phyloP scores from a whole-genome alignment of 1,139 yeast genomes.

The Hyphopichia khmerensis region DNA sequence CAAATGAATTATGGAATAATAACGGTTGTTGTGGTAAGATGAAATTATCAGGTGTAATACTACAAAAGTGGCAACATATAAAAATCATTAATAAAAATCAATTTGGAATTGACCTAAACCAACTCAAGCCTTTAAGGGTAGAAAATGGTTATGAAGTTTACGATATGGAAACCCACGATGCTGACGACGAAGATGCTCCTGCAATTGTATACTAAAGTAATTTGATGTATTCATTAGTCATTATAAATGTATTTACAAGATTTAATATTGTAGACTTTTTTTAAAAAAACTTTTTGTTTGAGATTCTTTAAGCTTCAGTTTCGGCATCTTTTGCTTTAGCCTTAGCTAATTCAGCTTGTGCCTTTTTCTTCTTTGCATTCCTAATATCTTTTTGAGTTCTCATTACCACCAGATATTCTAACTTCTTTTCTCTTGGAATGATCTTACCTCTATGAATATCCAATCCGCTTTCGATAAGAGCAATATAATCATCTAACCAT shows the following conservation, averaged over 20 bases:
- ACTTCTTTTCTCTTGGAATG: constrained; percentile 15
- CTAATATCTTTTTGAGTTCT: not conserved
- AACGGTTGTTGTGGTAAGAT: constrained; percentile 19
- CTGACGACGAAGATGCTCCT: constrained; percentile 30
- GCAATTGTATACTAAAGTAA: constrained; percentile 18
- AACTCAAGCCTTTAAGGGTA: constrained; percentile 6
- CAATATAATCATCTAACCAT: constrained; percentile 25
- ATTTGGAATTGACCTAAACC: constrained; percentile 16
- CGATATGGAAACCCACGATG: constrained; percentile 19
- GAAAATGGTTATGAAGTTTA: constrained; percentile 24
- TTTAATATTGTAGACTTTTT: no score
- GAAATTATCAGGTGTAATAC: constrained; percentile 19
- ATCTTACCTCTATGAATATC: constrained; percentile 32
- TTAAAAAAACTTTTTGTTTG: no score
- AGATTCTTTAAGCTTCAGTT: no score
- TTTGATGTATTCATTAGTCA: not conserved
- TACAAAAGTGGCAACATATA: constrained; percentile 17
- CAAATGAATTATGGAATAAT: constrained; percentile 8
- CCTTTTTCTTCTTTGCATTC: not conserved
- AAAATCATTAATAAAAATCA: constrained; percentile 9
- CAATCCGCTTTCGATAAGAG: constrained; percentile 27
- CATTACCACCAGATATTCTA: not conserved
- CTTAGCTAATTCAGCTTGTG: constrained; percentile 3
- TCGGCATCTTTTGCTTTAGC: no score
- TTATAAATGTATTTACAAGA: not conserved